Base-by-base conservation (phyloP, 2,329 filamentous ascomycete species). In the Colletotrichum simmondsii region DNA sequence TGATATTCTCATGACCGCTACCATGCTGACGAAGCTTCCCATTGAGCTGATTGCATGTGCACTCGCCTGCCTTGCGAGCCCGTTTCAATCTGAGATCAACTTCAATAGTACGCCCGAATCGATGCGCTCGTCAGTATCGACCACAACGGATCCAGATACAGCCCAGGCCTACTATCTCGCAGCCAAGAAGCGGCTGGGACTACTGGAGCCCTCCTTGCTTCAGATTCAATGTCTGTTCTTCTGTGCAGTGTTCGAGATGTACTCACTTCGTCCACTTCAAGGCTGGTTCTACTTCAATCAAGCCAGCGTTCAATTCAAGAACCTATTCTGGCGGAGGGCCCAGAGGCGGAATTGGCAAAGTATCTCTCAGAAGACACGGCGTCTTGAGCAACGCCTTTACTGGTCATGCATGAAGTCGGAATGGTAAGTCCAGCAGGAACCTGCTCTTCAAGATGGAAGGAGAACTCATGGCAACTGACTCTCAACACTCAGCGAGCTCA, bases 321-420 rank as follows among this genome's bases (percentile, higher is more conserved):
- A 73, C 30, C 58, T 76, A 19, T 64, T 76, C 28, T 70, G 70
- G 71, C 58, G 59, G 3, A 59, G 71, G 14, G 59, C 53, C 6
- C 71, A 62, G 6, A 26, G 62, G 12, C 46, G 53, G 32, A 42
- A 8, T 22, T n/a, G 42, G 3, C 52, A 28, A 10, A 49, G 35
- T 12, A 65, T 62, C 10, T 65, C 62, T 52, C 67, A 64, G 22
- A 71, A 67, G 42, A 49, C 62, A 22, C 53, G 62, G 56, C 71
- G 75, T 24, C 75, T 78, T 19, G 78, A 80, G 72, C 77, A 76
- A 66, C 72, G 79, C 16, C 76, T 81, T 16, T 81, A 81, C 60
- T 81, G 80, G 80, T 80, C 79, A 32, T 81, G 79, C 56, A 72
- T 81, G 69, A 81, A 81, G 63, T 80, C 78, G 16, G 78, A 81